Evolutionary conservation across 257 asterid species (phyloP).

Genomic region (Solanum corneliomulleri): DNA sequence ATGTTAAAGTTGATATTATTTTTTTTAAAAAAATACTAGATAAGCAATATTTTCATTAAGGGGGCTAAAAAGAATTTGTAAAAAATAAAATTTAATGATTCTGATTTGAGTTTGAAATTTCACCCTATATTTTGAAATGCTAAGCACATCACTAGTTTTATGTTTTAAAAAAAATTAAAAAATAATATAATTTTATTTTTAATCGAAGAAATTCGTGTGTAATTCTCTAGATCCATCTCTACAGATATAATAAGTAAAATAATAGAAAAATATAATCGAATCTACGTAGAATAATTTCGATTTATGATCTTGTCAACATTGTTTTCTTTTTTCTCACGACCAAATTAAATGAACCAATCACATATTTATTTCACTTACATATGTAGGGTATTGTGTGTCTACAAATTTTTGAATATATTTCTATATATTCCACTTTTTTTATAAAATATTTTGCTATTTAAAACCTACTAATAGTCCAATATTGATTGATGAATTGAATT

Average conservation of each 20-base stretch:
- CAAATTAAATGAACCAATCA: not conserved
- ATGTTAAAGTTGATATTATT: not conserved
- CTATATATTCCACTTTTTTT: not conserved
- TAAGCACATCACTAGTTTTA: not conserved
- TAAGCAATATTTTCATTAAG: too few species aligned
- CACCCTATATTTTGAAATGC: not conserved
- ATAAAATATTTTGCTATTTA: not conserved
- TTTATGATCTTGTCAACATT: not conserved
- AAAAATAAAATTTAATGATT: too few species aligned
- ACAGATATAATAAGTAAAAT: too few species aligned
- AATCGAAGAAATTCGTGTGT: rapidly evolving
- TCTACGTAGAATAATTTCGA: not conserved
- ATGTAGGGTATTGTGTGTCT: not conserved
- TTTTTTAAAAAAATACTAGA: too few species aligned
- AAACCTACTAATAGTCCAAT: not conserved
- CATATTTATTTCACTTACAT: not conserved
- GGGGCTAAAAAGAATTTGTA: not conserved
- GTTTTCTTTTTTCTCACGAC: not conserved
- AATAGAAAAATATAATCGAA: not conserved
- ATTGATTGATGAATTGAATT: not conserved
- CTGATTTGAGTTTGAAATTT: too few species aligned
- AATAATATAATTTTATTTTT: too few species aligned
- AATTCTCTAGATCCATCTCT: rapidly evolving
- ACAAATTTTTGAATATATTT: not conserved
- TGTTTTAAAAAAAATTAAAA: not conserved